phyloP scores from a whole-genome alignment of 2,329 filamentous ascomycete species.

The Colletotrichum tropicale region DNA sequence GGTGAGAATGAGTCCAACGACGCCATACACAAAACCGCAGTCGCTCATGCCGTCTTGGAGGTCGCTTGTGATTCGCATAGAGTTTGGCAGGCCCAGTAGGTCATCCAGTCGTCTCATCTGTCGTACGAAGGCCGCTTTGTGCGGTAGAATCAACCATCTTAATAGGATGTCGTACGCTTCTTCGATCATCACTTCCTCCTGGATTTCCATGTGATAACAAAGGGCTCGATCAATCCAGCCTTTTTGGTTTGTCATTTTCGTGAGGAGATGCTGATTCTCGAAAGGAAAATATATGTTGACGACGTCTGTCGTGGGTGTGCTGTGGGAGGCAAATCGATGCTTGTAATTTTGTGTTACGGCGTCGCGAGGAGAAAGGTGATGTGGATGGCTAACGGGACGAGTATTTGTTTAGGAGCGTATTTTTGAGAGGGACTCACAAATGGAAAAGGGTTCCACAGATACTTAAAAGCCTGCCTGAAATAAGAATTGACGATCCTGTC shows the following conservation, averaged over 20 bases:
- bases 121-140: not conserved
- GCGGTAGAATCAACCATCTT: not conserved
- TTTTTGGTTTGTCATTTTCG: not conserved
- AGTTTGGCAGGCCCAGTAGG: not conserved
- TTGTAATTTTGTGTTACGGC: not conserved
- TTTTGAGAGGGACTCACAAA: not conserved
- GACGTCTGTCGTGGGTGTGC: not conserved
- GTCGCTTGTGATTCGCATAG: not conserved
- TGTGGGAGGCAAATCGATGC: not conserved
- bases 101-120: not conserved
- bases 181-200: not conserved
- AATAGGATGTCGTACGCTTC: not conserved
- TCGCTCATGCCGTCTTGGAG: not conserved
- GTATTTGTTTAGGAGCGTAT: not conserved
- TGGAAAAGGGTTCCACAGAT: fast-evolving
- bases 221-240: not conserved
- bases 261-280: not conserved
- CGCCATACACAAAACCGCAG: not conserved
- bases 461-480: not conserved
- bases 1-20: not conserved
- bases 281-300: not conserved
- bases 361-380: not conserved
- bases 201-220: not conserved
- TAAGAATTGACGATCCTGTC: not conserved
- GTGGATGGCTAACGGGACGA: not conserved